Base-by-base conservation (phyloP, 1,284 basidiomycete genomes). In the Acaromyces ingoldii region DNA sequence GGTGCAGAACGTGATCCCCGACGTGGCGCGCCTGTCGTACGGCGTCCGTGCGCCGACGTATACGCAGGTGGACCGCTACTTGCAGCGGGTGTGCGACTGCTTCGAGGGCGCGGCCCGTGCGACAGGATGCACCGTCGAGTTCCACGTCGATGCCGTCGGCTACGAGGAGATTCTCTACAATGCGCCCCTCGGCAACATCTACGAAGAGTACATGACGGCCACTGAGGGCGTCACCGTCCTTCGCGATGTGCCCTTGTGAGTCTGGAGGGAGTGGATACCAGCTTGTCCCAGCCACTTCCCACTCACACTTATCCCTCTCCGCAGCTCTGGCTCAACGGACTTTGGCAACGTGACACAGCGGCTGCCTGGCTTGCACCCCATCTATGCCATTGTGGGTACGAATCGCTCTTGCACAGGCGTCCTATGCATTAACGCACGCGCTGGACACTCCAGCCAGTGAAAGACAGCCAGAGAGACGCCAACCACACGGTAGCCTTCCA, bases 61-160 rank as follows among this genome's bases (percentile, higher is more conserved):
- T 49, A 77, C 77, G 6, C 84, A 85, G 48, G 75, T 87, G 4
- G 69, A 77, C 17, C 77, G 72, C 1, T 76, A 85, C 15, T 76
- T 76, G 1, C 77, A 80, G 41, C 80, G 85, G 30, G 80, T 85
- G 17, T 76, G 77, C 34, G 80, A 79, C 11, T 85, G 84, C 74
- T 82, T 85, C 70, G 81, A 87, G 85, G 87, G 84, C 13, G 88
- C 84, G 2, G 82, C 82, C 5, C 76, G 82, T 25, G 85, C 86
- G 1, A 87, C 87, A 2, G 82, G 81, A 2, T 89, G 87, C 72
- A 79, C 76, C 42, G 77, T 84, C 49, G 79, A 82, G 41, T 73
- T 85, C 51, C 53, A 60, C 6, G 59, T 60, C 50, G 63, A 70
- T 28, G 53, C 62, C 11, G 53, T 68, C 13, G n/a, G n/a, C n/a